A percentile compares a stretch with the other conserved stretches of the same genome.
phyloP scores from a whole-genome alignment of 2,329 filamentous ascomycete genomes.

The Fusarium dimerum region DNA sequence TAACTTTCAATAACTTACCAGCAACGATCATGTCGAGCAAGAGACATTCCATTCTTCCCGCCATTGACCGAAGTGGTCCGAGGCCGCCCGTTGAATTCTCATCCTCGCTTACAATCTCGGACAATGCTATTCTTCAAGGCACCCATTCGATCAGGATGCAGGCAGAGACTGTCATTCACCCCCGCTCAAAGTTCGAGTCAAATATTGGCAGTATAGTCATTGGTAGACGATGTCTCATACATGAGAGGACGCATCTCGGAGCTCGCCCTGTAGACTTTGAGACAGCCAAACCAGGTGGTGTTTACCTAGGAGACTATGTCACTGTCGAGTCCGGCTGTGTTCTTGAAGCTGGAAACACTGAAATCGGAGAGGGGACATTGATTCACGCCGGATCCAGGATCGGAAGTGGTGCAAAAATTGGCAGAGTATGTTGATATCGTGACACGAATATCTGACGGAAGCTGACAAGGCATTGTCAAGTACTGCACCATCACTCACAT shows the following conservation, averaged over 20 bases:
- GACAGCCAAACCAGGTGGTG: slow-evolving; percentile 43
- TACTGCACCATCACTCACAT: slow-evolving; percentile 71
- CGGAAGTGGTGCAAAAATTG: slow-evolving; percentile 61
- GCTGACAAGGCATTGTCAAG: slow-evolving; percentile 38
- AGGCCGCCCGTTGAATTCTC: slow-evolving; percentile 65
- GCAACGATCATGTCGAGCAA: slow-evolving; percentile 44
- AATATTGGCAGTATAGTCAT: slow-evolving; percentile 77
- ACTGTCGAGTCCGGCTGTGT: slow-evolving; percentile 60
- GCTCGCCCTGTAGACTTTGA: slow-evolving; percentile 35
- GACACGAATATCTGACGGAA: background rate
- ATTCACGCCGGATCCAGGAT: slow-evolving; percentile 62
- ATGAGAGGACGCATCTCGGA: slow-evolving; percentile 66
- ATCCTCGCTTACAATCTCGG: slow-evolving; percentile 61
- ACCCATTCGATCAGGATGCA: slow-evolving; percentile 77
- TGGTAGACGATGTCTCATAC: slow-evolving; percentile 78
- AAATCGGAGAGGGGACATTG: slow-evolving; percentile 60
- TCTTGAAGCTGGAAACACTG: slow-evolving; percentile 63
- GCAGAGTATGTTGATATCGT: slow-evolving; percentile 52
- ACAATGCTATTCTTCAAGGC: slow-evolving; percentile 66
- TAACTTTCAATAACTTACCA: no score
- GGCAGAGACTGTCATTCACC: slow-evolving; percentile 80
- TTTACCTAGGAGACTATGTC: slow-evolving; percentile 61
- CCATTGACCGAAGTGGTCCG: slow-evolving; percentile 53
- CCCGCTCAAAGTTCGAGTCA: slow-evolving; percentile 77
- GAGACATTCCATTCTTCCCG: slow-evolving; percentile 57